A percentile compares a stretch with the other conserved stretches of the same genome.
phyloP scores from a whole-genome alignment of 2,329 filamentous ascomycete genomes.

The Hymenoscyphus infarciens region DNA sequence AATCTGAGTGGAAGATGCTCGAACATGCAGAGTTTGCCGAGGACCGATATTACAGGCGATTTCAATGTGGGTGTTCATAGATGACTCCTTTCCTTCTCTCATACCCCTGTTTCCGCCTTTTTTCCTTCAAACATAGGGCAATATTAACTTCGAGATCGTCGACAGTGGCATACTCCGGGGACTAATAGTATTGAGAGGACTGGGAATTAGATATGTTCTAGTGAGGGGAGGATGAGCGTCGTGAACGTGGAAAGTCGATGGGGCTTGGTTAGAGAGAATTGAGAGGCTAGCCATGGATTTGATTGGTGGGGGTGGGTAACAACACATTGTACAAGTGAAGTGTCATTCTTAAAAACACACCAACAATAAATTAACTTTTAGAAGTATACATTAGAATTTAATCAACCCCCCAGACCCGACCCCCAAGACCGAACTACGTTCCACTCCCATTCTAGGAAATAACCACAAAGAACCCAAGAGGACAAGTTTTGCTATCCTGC shows the following conservation, averaged over 20 bases:
- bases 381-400: too few species aligned
- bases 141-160: too few species aligned
- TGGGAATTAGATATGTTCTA: not conserved
- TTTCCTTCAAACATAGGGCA: too few species aligned
- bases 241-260: not conserved
- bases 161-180: not conserved
- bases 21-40: not conserved
- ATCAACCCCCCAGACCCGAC: too few species aligned
- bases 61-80: not conserved
- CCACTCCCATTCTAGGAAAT: slow-evolving; percentile 21
- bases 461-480: slow-evolving; percentile 37
- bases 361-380: too few species aligned
- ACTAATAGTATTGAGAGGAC: not conserved
- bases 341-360: too few species aligned
- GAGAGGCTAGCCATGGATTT: too few species aligned
- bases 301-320: too few species aligned
- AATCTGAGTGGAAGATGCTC: not conserved
- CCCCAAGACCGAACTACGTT: too few species aligned
- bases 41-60: not conserved
- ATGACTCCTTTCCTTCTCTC: too few species aligned
- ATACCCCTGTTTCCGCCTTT: too few species aligned
- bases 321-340: too few species aligned
- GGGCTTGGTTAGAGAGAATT: not conserved
- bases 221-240: not conserved
- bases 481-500: slow-evolving; percentile 16